Conservation (phyloP, 225 moss, liverwort and hornwort genomes). For the Physcomitrium patens region DNA sequence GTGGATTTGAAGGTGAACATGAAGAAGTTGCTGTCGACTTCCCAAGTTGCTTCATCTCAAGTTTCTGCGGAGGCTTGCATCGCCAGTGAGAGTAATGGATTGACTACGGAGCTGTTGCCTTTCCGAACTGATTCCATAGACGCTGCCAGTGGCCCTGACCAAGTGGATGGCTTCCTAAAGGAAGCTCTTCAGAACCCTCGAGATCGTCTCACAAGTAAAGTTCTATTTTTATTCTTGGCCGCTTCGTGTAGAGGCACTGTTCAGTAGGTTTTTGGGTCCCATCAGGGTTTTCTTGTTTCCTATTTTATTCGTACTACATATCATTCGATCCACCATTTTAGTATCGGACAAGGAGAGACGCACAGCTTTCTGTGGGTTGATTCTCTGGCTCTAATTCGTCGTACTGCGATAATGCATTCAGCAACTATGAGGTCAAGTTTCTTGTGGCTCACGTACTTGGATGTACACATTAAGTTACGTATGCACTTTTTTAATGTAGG, state of each 20-base stretch:
- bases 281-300: no score
- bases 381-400: no score
- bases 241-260: background rate
- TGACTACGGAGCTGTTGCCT: conserved; percentile 28
- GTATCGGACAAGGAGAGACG: no score
- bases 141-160: conserved; percentile 56
- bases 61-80: conserved; percentile 40
- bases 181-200: conserved; percentile 97
- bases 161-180: conserved; percentile 83
- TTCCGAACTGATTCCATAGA: conserved; percentile 44
- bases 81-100: conserved; percentile 36
- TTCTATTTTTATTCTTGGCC: background rate
- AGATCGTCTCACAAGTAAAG: conserved; percentile 96
- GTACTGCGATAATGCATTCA: no score
- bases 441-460: background rate
- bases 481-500: background rate
- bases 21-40: conserved; percentile 64
- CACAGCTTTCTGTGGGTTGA: no score
- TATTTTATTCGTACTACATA: no score
- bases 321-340: no score
- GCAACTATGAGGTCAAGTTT: background rate
- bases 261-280: no score
- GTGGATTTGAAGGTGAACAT: conserved; percentile 91
- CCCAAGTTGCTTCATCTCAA: conserved; percentile 38
- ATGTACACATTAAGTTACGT: background rate